A percentile compares a stretch with the other conserved stretches of the same genome.
These are phyloP conservation scores for Paramecium octaurelia DNA, from an alignment of 73 alveolate genomes.

Conservation along the genomic window DNA sequence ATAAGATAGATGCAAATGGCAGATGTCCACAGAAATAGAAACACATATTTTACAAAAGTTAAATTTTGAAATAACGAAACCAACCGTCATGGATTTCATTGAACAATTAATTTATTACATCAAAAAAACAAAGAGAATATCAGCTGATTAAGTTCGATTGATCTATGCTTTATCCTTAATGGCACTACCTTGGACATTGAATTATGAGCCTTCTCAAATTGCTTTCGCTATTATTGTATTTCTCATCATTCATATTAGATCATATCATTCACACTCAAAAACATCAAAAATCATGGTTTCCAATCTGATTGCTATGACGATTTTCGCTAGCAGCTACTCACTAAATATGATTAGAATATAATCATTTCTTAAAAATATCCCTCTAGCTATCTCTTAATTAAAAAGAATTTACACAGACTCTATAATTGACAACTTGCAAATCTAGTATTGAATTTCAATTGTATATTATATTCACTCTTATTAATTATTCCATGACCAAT, in stretches of 20 bases:
- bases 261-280: neutral
- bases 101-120: neutral
- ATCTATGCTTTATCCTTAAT: neutral
- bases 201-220: neutral
- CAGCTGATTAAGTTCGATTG: neutral
- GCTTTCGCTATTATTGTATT: neutral
- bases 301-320: neutral
- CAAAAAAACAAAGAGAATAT: neutral
- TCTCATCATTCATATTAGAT: neutral
- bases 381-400: neutral
- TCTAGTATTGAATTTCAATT: neutral
- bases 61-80: conserved; percentile 13
- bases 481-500: neutral
- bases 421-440: neutral
- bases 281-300: neutral
- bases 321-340: neutral
- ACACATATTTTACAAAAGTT: neutral
- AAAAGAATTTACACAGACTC: neutral
- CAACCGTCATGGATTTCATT: conserved; percentile 10
- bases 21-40: neutral
- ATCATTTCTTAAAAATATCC: neutral
- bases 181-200: neutral
- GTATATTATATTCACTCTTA: neutral
- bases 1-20: neutral
- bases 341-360: neutral